Base-by-base conservation (phyloP, 306 rosid species). In the Mucuna pruriens region DNA sequence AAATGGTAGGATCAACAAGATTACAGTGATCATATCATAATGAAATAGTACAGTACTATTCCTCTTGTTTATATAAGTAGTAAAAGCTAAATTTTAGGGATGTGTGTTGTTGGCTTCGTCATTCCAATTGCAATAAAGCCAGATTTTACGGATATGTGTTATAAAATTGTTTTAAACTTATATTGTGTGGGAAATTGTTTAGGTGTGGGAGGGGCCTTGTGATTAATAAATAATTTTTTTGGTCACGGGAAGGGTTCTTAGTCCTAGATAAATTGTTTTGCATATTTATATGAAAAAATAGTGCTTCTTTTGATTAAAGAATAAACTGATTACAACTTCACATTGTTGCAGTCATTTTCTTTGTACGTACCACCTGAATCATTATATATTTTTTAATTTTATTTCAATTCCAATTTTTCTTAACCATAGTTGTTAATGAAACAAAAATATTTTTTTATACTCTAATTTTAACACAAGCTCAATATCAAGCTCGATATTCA, bases 111-210 rank as follows among this genome's bases (percentile, higher is more conserved):
- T 33, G 69, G 69, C 49, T 39, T 65, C 64, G 80, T 82, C 85
- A 87, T 75, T 52, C 83, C 86, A 87, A 57, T 57, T 39, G 17
- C 78, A 20, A 36, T 65, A 85, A 90, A 89, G 89, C 88, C 92
- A 15, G 8, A 85, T 74, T 76, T 64, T 80, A 63, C 22, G 92
- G 86, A 76, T 34, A 42, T 44, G 8, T 69, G 74, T 63, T 61
- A 62, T 79, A 75, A 80, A 84, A 71, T 76, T 62, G 78, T 83
- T 80, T 38, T 74, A 16, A 72, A 64, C 54, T 54, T 71, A 29
- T 39, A 4, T 20, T 36, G 74, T 9, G 33, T 5, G 72, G n/a
- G 22, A 38, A 40, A 38, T 29, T 66, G 75, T 51, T 68, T 78
- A 77, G 67, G 51, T 5, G 55, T 29, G 11, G 49, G 46, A 19